phyloP scores from a whole-genome alignment of 179 eudicot species.

The Amaranthus tricolor region DNA sequence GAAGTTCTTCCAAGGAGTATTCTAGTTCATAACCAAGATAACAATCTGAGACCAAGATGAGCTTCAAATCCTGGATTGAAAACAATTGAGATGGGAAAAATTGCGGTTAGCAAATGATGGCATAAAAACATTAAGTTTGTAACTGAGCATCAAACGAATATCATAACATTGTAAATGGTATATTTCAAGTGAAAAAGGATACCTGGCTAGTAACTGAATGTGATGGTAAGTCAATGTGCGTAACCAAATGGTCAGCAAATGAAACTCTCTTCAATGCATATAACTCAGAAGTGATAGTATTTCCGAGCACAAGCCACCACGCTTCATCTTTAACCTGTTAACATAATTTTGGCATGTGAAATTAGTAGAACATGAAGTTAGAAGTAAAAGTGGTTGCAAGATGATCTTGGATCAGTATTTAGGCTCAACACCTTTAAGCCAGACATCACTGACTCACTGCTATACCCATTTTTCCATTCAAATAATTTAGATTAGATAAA shows the following conservation, averaged over 20 bases:
- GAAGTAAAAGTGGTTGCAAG: background rate
- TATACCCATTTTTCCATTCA: background rate
- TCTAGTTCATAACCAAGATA: conserved; percentile 86
- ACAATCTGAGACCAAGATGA: conserved; percentile 85
- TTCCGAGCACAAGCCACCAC: conserved; percentile 91
- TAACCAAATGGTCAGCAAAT: conserved; percentile 55
- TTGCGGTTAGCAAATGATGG: background rate
- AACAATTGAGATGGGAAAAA: background rate
- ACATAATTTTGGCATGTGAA: conserved; percentile 7
- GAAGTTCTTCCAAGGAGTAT: conserved; percentile 52
- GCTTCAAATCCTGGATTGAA: conserved; percentile 71
- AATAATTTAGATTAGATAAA: background rate
- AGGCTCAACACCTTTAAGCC: background rate
- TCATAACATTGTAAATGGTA: background rate
- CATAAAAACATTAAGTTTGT: background rate
- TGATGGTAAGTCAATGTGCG: conserved; percentile 72
- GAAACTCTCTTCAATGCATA: conserved; percentile 79
- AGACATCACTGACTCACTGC: background rate
- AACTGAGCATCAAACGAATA: background rate
- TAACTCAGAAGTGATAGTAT: conserved; percentile 65
- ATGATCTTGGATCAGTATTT: background rate
- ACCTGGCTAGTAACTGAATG: conserved; percentile 55
- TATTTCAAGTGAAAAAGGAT: background rate
- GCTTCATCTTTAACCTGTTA: conserved; percentile 92
- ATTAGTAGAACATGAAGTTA: conserved; percentile 1